Percentiles rank a stretch among this genome's conserved stretches.
Conservation (phyloP, 2,329 filamentous ascomycete species). For the Fusarium paranaense region DNA sequence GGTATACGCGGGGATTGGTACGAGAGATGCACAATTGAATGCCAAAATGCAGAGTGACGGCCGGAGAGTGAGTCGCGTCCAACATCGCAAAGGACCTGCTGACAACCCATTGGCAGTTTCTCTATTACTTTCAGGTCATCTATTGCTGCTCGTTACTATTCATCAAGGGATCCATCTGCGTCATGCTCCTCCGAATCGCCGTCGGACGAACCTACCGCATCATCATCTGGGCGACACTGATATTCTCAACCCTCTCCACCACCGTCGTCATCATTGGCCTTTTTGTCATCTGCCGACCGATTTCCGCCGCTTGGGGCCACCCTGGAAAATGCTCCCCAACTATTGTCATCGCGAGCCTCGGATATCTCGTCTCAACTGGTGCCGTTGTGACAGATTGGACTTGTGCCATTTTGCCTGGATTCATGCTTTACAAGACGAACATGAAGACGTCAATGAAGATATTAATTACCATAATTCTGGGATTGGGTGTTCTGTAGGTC, state of each 20-base stretch:
- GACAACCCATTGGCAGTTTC: background rate
- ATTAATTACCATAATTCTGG: background rate
- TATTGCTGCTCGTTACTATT: slow-evolving; percentile 13
- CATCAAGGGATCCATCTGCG: slow-evolving; percentile 15
- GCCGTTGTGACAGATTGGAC: background rate
- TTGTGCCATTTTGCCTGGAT: background rate
- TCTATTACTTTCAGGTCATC: slow-evolving; percentile 10
- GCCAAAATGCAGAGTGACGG: background rate
- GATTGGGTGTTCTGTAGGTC: background rate
- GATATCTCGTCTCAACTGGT: background rate
- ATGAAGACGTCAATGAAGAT: background rate
- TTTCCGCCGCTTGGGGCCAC: slow-evolving; percentile 3
- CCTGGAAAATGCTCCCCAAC: background rate
- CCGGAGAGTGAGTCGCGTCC: background rate
- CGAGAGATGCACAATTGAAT: background rate
- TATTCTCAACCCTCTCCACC: slow-evolving; percentile 3
- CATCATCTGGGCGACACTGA: slow-evolving; percentile 3
- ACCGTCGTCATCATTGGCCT: slow-evolving; percentile 7
- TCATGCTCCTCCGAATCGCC: slow-evolving; percentile 16
- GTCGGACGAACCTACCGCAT: background rate
- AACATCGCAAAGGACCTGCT: background rate
- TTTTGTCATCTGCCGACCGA: slow-evolving; percentile 7
- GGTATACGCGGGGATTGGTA: background rate
- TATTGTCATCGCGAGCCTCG: background rate
- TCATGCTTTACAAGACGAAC: background rate